Conservation (phyloP, 2,329 filamentous ascomycete species). For the Botryosphaeria dothidea region DNA sequence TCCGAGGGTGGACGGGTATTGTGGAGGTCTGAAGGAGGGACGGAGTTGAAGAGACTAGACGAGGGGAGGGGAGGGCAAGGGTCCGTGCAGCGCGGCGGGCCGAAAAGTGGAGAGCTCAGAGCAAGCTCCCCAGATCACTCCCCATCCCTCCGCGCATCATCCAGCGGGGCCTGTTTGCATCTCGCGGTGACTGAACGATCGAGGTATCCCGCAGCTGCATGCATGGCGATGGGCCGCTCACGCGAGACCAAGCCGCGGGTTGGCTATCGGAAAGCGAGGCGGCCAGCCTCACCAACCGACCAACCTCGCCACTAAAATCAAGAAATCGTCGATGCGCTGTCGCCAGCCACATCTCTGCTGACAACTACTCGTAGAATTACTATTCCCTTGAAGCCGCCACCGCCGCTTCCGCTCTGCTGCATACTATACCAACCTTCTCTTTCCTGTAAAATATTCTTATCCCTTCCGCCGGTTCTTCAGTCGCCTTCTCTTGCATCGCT, state of each 20-base stretch:
- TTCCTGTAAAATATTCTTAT: constrained; percentile 9
- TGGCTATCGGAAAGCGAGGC: background rate
- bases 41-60: too few relatives aligned
- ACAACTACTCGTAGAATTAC: background rate
- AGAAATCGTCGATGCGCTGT: constrained; percentile 6
- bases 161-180: background rate
- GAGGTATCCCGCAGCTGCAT: background rate
- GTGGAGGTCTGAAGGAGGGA: too few relatives aligned
- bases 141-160: constrained; percentile 13
- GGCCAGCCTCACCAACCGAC: background rate
- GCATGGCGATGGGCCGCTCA: background rate
- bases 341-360: constrained; percentile 9
- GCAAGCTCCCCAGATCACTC: background rate
- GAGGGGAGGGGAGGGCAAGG: background rate
- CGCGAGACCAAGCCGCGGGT: background rate
- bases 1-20: background rate
- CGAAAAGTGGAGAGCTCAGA: constrained; percentile 3
- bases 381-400: background rate
- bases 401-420: background rate
- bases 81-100: background rate
- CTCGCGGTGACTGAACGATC: constrained; percentile 3
- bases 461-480: background rate
- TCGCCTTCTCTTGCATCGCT: background rate
- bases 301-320: constrained; percentile 16
- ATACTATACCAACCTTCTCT: background rate